phyloP scores from a whole-genome alignment of 495 filamentous ascomycete genomes.

The Oleoguttula mirabilis region DNA sequence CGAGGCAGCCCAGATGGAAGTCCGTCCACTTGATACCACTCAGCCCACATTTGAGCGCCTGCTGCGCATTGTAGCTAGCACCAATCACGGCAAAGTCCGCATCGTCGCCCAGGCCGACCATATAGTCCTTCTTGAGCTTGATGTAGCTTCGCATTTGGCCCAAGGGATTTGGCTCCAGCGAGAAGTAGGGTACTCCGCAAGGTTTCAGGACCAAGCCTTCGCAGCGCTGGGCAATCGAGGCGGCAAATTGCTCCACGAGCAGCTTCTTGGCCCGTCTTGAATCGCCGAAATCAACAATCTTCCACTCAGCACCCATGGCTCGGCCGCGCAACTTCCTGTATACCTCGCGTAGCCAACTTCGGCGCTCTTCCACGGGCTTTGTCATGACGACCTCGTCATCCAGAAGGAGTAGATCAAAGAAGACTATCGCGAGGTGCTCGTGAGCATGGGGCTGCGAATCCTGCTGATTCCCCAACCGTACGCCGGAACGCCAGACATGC shows the following conservation, averaged over 20 bases:
- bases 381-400: slow-evolving; percentile 55
- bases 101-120: slow-evolving; percentile 66
- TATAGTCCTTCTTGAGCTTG: slow-evolving; percentile 86
- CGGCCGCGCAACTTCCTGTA: slow-evolving; percentile 45
- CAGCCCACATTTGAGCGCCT: slow-evolving; percentile 37
- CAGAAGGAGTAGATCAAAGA: slow-evolving; percentile 64
- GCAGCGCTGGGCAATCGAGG: slow-evolving; percentile 49
- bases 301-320: slow-evolving; percentile 48
- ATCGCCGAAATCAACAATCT: slow-evolving; percentile 49
- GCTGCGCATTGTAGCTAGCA: slow-evolving; percentile 50
- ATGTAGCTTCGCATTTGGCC: slow-evolving; percentile 46
- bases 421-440: slow-evolving; percentile 75
- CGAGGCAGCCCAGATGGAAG: slow-evolving; percentile 66
- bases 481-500: slow-evolving; percentile 62
- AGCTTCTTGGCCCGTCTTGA: slow-evolving; percentile 24
- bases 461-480: slow-evolving; percentile 49
- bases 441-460: slow-evolving; percentile 61
- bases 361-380: slow-evolving; percentile 47
- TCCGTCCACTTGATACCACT: slow-evolving; percentile 56
- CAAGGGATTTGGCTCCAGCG: slow-evolving; percentile 13
- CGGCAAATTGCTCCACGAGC: slow-evolving; percentile 52
- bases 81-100: slow-evolving; percentile 71
- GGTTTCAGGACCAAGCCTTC: slow-evolving; percentile 76
- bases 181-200: slow-evolving; percentile 63
- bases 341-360: slow-evolving; percentile 45